A percentile compares a stretch with the other conserved stretches of the same genome.
Conservation (phyloP, 805 yeast genomes). For the Candida stauntonica region DNA sequence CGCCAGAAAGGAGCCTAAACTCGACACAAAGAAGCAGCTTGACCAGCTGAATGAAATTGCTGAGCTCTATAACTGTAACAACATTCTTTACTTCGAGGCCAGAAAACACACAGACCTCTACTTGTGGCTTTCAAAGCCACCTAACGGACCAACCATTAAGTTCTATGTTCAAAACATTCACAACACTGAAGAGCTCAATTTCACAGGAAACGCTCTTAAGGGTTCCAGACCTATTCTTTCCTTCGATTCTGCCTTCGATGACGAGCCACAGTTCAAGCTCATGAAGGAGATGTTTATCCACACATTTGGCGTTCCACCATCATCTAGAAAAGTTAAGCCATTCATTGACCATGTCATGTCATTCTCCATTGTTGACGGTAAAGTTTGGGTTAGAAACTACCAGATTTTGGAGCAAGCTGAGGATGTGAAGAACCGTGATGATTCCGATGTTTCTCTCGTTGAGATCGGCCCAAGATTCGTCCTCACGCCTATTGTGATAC, state of each 20-base stretch:
- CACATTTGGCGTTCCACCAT: constrained; percentile 92
- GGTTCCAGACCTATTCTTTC: constrained; percentile 94
- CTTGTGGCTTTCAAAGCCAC: constrained; percentile 93
- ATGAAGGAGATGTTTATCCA: constrained; percentile 82
- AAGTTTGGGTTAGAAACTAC: constrained; percentile 93
- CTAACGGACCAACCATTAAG: constrained; percentile 95
- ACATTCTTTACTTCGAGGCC: constrained; percentile 88
- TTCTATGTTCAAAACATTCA: constrained; percentile 93
- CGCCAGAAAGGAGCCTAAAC: constrained; percentile 92
- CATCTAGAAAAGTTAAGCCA: constrained; percentile 88
- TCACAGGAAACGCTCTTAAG: constrained; percentile 92
- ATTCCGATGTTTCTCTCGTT: constrained; percentile 66
- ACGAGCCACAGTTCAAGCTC: constrained; percentile 61
- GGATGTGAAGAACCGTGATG: constrained; percentile 49
- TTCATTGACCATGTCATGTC: constrained; percentile 94
- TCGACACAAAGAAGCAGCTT: constrained; percentile 87
- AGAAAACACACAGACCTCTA: constrained; percentile 95
- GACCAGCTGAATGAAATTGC: constrained; percentile 92
- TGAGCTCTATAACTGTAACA: constrained; percentile 95
- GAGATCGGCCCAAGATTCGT: constrained; percentile 98
- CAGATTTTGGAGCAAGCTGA: constrained; percentile 71
- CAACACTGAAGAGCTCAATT: constrained; percentile 92
- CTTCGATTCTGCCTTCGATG: constrained; percentile 77
- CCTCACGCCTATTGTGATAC: constrained; percentile 80
- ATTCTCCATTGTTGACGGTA: constrained; percentile 86